phyloP scores from a whole-genome alignment of 2,329 filamentous ascomycete genomes.

The Lojkania enalia region DNA sequence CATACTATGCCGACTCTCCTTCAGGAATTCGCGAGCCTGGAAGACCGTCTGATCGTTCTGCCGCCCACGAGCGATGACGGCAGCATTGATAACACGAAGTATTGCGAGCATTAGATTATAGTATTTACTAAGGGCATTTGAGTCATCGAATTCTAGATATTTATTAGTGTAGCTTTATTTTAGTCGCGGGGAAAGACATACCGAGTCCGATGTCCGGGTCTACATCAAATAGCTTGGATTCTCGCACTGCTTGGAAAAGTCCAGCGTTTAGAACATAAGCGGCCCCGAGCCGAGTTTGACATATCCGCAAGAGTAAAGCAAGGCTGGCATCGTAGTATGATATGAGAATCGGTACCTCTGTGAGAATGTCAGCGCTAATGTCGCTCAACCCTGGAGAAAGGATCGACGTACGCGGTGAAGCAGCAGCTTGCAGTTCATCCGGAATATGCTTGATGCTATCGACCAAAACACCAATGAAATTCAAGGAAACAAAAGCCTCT shows the following conservation, averaged over 20 bases:
- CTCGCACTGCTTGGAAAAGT: constrained; percentile 77
- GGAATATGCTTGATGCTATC: constrained; percentile 82
- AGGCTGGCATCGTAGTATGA: constrained; percentile 74
- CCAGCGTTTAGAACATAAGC: constrained; percentile 86
- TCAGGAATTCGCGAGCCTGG: constrained; percentile 78
- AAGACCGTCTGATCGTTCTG: constrained; percentile 74
- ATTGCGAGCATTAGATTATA: constrained; percentile 82
- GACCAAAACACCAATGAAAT: constrained; percentile 88
- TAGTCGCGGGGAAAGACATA: constrained; percentile 34
- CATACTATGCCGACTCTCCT: constrained; percentile 80
- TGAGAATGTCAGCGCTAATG: neutral
- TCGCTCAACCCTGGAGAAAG: neutral
- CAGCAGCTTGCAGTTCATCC: constrained; percentile 58
- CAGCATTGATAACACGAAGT: constrained; percentile 78
- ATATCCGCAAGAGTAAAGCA: constrained; percentile 79
- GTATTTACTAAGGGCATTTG: constrained; percentile 74
- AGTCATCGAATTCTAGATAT: constrained; percentile 63
- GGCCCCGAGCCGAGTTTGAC: constrained; percentile 82
- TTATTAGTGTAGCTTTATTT: neutral
- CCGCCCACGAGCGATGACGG: constrained; percentile 77
- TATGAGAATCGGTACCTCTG: constrained; percentile 57
- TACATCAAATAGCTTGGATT: constrained; percentile 81
- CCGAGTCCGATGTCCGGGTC: constrained; percentile 89
- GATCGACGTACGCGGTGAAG: constrained; percentile 35
- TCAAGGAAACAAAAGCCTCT: constrained; percentile 78